phyloP scores from a whole-genome alignment of 495 filamentous ascomycete species.

The Annulohypoxylon bovei region DNA sequence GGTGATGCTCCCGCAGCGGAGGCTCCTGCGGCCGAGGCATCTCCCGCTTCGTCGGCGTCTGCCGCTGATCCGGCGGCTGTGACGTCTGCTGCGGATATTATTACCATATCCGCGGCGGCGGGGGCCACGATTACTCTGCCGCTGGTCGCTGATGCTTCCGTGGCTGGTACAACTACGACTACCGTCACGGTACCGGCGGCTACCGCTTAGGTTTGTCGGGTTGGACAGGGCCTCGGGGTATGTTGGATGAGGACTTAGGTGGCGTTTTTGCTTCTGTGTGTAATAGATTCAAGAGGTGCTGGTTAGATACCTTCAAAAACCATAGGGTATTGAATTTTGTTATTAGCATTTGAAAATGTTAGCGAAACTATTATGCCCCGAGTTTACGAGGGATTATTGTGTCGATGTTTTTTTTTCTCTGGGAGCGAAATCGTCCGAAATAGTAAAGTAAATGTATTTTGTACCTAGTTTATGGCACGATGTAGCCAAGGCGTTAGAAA shows the following conservation, averaged over 20 bases:
- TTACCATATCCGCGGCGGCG: neutral
- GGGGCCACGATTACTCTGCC: slow-evolving; percentile 21
- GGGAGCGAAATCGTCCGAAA: too few species aligned
- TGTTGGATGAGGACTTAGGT: neutral
- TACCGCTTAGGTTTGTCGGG: slow-evolving; percentile 12
- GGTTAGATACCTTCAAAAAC: too few species aligned
- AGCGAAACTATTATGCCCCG: too few species aligned
- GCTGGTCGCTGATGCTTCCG: neutral
- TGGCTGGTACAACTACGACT: slow-evolving; percentile 26
- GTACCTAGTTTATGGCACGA: too few species aligned
- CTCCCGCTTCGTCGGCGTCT: neutral
- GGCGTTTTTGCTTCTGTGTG: too few species aligned
- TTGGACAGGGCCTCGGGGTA: neutral
- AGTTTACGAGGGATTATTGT: too few species aligned
- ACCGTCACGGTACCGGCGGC: slow-evolving; percentile 28
- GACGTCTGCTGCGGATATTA: neutral
- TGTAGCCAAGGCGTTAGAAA: too few species aligned
- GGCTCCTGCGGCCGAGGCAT: slow-evolving; percentile 1
- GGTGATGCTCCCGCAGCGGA: slow-evolving; percentile 19
- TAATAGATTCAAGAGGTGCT: too few species aligned
- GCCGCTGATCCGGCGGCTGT: neutral
- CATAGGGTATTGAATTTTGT: too few species aligned
- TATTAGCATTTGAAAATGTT: too few species aligned
- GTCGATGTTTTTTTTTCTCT: too few species aligned
- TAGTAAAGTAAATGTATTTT: too few species aligned